Evolutionary conservation across 2,329 filamentous ascomycete species (phyloP), one percentile per base, ranked within the genome.

Genomic region (Stemphylium beticola): DNA sequence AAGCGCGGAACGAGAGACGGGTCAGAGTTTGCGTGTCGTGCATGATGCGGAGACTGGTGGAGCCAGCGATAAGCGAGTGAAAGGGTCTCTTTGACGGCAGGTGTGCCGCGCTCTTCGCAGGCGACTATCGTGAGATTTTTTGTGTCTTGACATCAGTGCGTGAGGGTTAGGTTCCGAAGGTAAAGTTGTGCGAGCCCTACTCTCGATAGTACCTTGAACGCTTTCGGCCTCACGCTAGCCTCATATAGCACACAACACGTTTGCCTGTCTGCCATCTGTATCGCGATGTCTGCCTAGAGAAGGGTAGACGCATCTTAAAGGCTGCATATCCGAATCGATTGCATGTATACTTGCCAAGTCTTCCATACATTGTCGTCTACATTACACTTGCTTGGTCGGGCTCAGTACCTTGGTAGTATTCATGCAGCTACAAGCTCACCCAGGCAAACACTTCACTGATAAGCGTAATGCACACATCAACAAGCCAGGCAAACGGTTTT

Each of bases 21-120:
- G 33, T 29, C 43, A 11, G 43, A 29, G 8, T 46, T 46, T 46
- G 43, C 43, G 43, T 37, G 43, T 46, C 43, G 43, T 46, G 43
- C 43, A 46, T 46, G 22, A 46, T 46, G 32, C 32, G 32, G 33
- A 46, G 43, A 46, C 43, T 29, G 22, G 33, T 38, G 44, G 44
- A 29, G 44, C 26, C 26, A 29, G 26, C 26, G 3, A 29, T 9
- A 29, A 29, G 26, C 26, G 45, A 48, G 45, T 40, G 14, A 18
- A 31, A 31, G 15, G 14, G 20, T 39, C 15, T 14, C 37, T 20
- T 34, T n/a, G 26, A 34, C 12, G 37, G 46, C 46, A 49, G 15
- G 46, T 49, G 4, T 33, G 46, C 37, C 46, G 37, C 32, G 29
- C 22, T 6, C 2, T 29, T 29, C 11, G 26, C 26, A 29, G 36